These are phyloP conservation scores for Populus deltoides DNA, from an alignment of 345 rosid species.

Conservation along the genomic window DNA sequence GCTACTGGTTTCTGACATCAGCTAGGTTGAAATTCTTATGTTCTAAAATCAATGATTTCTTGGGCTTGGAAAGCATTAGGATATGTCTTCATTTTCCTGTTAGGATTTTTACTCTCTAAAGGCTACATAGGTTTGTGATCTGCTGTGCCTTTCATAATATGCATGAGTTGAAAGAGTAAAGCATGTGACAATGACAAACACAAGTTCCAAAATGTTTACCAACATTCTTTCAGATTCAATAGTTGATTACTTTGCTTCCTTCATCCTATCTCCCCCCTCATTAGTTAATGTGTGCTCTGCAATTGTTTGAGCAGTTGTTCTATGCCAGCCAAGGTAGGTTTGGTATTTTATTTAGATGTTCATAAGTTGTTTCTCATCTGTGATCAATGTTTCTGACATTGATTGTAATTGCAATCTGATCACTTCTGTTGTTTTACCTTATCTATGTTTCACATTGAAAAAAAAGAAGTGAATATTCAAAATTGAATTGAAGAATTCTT, in stretches of 20 bases:
- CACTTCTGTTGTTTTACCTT: neutral
- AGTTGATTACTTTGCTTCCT: neutral
- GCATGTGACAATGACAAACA: neutral
- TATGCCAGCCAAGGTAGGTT: neutral
- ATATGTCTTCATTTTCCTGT: neutral
- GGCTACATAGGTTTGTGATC: neutral
- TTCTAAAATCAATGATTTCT: neutral
- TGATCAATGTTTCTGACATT: neutral
- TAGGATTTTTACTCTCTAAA: neutral
- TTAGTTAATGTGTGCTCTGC: neutral
- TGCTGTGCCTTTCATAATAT: neutral
- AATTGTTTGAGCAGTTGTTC: neutral
- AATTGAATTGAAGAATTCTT: neutral
- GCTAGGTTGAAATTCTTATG: constrained; percentile 4
- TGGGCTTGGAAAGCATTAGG: neutral
- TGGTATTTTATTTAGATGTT: neutral
- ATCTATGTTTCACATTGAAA: neutral
- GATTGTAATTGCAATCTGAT: neutral
- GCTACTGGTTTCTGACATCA: neutral
- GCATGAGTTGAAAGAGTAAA: neutral
- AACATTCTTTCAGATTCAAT: neutral
- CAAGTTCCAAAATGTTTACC: neutral
- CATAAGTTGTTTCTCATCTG: neutral
- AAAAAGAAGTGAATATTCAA: neutral
- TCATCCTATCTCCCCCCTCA: neutral